Percentiles rank a stretch among this genome's conserved stretches.
Conservation (phyloP, 2,329 filamentous ascomycete genomes). For the Lasiodiplodia hormozganensis region DNA sequence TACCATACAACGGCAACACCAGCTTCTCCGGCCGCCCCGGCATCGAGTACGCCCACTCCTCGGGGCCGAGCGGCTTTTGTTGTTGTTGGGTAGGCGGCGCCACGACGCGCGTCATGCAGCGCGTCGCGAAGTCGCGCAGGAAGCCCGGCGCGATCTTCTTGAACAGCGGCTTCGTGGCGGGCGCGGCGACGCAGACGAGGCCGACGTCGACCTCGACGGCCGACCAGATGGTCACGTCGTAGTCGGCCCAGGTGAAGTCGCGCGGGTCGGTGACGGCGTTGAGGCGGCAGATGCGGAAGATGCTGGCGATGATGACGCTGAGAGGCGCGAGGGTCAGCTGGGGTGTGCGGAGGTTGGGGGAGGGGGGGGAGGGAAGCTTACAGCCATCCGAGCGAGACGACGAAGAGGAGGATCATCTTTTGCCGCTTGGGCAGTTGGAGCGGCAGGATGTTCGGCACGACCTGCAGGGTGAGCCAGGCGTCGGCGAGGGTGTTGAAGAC, state of each 20-base stretch:
- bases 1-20: too few species aligned
- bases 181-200: conserved; percentile 48
- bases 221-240: conserved; percentile 43
- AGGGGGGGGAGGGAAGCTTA: conserved; percentile 36
- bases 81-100: too few species aligned
- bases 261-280: not conserved
- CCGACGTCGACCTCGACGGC: conserved; percentile 45
- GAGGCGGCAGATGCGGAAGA: conserved; percentile 50
- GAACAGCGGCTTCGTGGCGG: conserved; percentile 31
- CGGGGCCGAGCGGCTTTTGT: not conserved
- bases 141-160: conserved; percentile 9
- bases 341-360: conserved; percentile 31
- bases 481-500: conserved; percentile 37
- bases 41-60: not conserved
- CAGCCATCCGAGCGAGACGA: conserved; percentile 43
- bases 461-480: conserved; percentile 39
- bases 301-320: conserved; percentile 51
- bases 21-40: too few species aligned
- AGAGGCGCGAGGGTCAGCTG: conserved; percentile 32
- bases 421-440: conserved; percentile 42
- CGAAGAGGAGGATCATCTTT: conserved; percentile 44
- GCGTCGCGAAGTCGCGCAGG: not conserved
- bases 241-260: conserved; percentile 33
- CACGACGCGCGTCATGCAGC: not conserved
- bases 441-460: conserved; percentile 39